Percentiles rank a stretch among this genome's conserved stretches.
phyloP scores from a whole-genome alignment of 2,329 filamentous ascomycete genomes.

The Cordyceps fumosorosea region DNA sequence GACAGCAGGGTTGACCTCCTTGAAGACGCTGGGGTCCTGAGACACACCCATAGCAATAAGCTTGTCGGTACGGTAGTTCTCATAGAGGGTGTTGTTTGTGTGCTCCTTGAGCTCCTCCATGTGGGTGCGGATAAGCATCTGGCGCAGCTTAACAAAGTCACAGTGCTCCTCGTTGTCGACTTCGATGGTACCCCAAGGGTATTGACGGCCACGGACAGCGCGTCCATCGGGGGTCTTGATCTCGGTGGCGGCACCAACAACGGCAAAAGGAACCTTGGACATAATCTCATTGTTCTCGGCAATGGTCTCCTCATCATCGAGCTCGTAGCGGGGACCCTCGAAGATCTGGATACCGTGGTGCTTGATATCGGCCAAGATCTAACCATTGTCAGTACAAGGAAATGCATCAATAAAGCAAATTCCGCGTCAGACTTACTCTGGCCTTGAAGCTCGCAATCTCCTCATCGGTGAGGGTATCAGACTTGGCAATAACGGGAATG shows the following conservation, averaged over 20 bases:
- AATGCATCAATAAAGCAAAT: neutral
- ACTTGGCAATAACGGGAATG: constrained; percentile 98
- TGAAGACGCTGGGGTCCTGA: constrained; percentile 98
- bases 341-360: constrained; percentile 98
- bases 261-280: constrained; percentile 98
- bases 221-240: constrained; percentile 86
- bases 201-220: constrained; percentile 90
- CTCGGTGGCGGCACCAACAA: constrained; percentile 94
- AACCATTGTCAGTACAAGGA: constrained; percentile 16
- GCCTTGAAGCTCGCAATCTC: constrained; percentile 93
- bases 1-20: constrained; percentile 99
- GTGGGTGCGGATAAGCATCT: constrained; percentile 99
- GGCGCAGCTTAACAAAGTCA: constrained; percentile 98
- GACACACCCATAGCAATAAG: constrained; percentile 97
- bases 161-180: constrained; percentile 99
- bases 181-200: constrained; percentile 98
- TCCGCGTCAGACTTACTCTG: constrained; percentile 58
- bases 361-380: constrained; percentile 97
- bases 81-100: constrained; percentile 97
- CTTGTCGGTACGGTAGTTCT: constrained; percentile 99
- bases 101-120: constrained; percentile 99
- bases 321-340: constrained; percentile 94
- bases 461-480: constrained; percentile 95
- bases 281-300: constrained; percentile 99
- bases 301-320: constrained; percentile 98